phyloP scores from a whole-genome alignment of 345 rosid species.

The Eucalyptus cloeziana region DNA sequence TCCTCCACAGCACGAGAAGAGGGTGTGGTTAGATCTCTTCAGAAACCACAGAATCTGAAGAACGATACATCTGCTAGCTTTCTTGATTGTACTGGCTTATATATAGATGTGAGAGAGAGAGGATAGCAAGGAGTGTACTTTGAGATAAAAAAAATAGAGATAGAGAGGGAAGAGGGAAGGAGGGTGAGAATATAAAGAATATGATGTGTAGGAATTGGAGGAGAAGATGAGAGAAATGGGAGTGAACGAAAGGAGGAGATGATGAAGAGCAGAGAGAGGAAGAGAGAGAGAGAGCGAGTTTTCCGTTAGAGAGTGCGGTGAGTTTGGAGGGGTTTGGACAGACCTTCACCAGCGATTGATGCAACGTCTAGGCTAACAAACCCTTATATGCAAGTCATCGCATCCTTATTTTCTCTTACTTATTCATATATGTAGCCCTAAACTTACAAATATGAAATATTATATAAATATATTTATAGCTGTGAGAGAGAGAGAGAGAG shows the following conservation, averaged over 20 bases:
- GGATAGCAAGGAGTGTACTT: not conserved
- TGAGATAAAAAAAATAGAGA: not conserved
- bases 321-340: slow-evolving; percentile 1
- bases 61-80: not conserved
- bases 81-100: not conserved
- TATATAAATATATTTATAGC: not conserved
- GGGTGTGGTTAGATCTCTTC: not conserved
- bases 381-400: not conserved
- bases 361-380: slow-evolving; percentile 10
- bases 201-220: not conserved
- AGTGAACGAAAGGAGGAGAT: not conserved
- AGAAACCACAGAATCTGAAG: not conserved
- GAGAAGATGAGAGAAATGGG: not conserved
- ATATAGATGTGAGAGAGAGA: not conserved
- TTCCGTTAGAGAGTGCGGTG: slow-evolving; percentile 1
- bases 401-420: not conserved
- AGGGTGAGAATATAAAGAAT: not conserved
- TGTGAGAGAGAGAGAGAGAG: not conserved
- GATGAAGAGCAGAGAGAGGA: not conserved
- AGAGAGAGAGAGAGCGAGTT: not conserved
- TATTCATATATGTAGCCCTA: not conserved
- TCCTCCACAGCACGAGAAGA: not conserved
- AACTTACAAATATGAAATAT: not conserved
- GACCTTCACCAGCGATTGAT: slow-evolving; percentile 3
- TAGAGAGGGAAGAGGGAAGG: not conserved